Evolutionary conservation across 805 yeast species (phyloP), one percentile per base, ranked within the genome.

Genomic region (Pichia paraexigua): DNA sequence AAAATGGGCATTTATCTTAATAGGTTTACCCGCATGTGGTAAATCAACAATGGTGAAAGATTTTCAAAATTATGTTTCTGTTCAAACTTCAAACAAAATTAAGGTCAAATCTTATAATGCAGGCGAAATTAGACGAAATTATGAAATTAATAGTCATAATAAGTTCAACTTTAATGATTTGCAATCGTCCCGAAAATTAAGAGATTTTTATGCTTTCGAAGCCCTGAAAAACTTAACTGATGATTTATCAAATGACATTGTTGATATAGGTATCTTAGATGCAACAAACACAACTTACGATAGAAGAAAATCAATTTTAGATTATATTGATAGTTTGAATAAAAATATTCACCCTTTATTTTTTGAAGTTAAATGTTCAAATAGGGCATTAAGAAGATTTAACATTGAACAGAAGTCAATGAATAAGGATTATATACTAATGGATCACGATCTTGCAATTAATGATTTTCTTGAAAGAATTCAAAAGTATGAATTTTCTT

Each of bases 181-280:
- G 43, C 43, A 50, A 13, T 32, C 45, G 5, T 77, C 85, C 5
- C 78, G 78, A 12, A 72, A 75, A 30, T 71, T 87, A 44, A 77
- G 97, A 56, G 97, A 92, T 60, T 77, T 82, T 62, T 94, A 96
- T 95, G 98, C 98, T 0, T 82, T 88, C 80, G 95, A 91, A 60
- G 92, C 98, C 0, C 70, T 92, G 52, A 87, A 86, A 53, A 85
- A 84, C 60, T 70, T 94, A 47, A 72, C 89, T 24, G 85, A 86
- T 56, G 83, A 83, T 65, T 77, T 94, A 10, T 64, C 86, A 40
- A 74, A 78, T 22, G 94, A 90, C 1, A 75, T 79, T n/a, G 95
- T 96, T 1, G 83, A 91, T 6, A 94, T 92, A 5, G 99, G 97
- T 2, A 84, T 92, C 13, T 82, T 86, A 61, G 95, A 86, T 66